Percentiles rank a stretch among this genome's conserved stretches.
Conservation (phyloP, 371 early-diverging fungal genomes). For the Gilbertella persicaria region DNA sequence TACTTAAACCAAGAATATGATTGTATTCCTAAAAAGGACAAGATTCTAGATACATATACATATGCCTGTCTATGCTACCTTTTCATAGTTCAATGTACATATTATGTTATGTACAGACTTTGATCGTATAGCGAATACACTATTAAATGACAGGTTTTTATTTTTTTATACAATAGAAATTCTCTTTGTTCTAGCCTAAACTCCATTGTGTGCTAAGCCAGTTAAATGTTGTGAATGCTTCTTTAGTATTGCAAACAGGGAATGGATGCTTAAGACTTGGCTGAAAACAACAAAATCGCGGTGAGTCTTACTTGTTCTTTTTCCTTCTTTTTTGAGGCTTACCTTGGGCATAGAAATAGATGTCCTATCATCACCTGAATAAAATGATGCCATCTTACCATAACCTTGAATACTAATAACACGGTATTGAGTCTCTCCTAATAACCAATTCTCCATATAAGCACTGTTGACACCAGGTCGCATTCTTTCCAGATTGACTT, state of each 20-base stretch:
- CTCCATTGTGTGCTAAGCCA: constrained; percentile 39
- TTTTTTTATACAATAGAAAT: too few relatives aligned
- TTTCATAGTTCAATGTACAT: too few relatives aligned
- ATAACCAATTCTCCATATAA: constrained; percentile 55
- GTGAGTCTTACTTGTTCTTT: not conserved
- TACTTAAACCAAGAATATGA: too few relatives aligned
- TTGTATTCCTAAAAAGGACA: too few relatives aligned
- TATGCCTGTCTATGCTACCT: too few relatives aligned
- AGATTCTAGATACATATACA: too few relatives aligned
- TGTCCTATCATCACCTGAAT: constrained; percentile 35
- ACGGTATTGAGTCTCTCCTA: constrained; percentile 51
- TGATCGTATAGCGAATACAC: too few relatives aligned
- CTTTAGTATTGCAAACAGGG: constrained; percentile 28
- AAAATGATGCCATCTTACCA: constrained; percentile 52
- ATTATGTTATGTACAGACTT: too few relatives aligned
- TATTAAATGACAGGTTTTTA: too few relatives aligned
- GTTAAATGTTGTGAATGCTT: constrained; percentile 24
- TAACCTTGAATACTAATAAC: constrained; percentile 51
- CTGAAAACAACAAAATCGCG: not conserved
- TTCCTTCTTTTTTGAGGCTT: constrained; percentile 3
- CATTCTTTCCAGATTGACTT: constrained; percentile 27
- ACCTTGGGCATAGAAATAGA: constrained; percentile 43
- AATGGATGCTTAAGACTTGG: constrained; percentile 1
- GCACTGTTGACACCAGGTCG: constrained; percentile 47
- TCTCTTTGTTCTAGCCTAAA: constrained; percentile 25